These are phyloP conservation scores for Pestalotiopsis sp. DNA, from an alignment of 2,329 filamentous ascomycete genomes.

Conservation along the genomic window DNA sequence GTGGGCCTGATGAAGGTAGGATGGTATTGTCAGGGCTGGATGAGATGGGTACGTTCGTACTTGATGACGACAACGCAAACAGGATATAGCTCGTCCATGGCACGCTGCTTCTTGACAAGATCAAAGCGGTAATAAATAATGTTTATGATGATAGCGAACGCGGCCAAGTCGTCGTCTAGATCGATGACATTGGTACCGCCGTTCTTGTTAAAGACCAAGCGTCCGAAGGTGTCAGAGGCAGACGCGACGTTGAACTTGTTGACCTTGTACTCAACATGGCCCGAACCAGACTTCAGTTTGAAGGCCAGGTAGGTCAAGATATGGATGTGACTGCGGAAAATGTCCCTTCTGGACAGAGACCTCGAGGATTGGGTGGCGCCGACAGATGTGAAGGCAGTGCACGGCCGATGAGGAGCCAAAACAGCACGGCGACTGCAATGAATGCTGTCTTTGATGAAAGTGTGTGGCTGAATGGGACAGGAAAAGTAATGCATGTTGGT, in stretches of 20 bases:
- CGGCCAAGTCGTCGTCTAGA: conserved; percentile 21
- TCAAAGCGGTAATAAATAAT: conserved; percentile 29
- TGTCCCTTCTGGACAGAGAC: too few relatives aligned
- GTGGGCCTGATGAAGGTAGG: too few relatives aligned
- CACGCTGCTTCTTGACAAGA: conserved; percentile 18
- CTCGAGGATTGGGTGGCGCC: too few relatives aligned
- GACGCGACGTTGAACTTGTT: background rate
- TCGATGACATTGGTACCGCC: conserved; percentile 16
- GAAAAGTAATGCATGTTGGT: too few relatives aligned
- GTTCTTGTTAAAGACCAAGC: conserved; percentile 17
- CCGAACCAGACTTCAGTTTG: background rate
- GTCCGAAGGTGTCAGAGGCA: conserved; percentile 24
- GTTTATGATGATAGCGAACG: conserved; percentile 22
- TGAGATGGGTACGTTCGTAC: conserved; percentile 26
- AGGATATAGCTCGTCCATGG: conserved; percentile 25
- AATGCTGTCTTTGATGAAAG: too few relatives aligned
- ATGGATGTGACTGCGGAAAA: too few relatives aligned
- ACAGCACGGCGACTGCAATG: too few relatives aligned
- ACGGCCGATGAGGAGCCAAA: too few relatives aligned
- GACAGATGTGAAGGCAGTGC: too few relatives aligned
- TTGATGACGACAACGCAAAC: conserved; percentile 19
- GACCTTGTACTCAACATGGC: conserved; percentile 4
- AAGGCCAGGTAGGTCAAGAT: too few relatives aligned
- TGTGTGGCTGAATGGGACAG: too few relatives aligned
- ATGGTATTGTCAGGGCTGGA: conserved; percentile 22